Base-by-base conservation (phyloP, 768 basidiomycete species). In the Russula earlei region DNA sequence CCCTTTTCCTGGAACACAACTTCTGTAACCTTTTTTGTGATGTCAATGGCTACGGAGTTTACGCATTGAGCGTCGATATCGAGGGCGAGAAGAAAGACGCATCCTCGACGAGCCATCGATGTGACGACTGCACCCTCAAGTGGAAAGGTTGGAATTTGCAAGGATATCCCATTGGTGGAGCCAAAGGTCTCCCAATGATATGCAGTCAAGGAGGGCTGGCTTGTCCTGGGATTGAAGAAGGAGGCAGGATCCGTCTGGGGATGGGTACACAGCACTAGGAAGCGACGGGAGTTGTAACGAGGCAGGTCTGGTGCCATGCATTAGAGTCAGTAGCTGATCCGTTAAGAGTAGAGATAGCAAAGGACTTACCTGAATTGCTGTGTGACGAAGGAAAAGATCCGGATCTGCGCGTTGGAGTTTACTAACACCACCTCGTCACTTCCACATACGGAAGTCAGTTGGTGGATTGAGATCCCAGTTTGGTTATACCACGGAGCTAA, bases 161-260 rank as follows among this genome's bases (percentile, higher is more conserved):
- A 60, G 0, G 44, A 17, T 20, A 74, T 75, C 14, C 80, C 81
- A 12, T 67, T 61, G 0, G 72, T 68, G 0, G 77, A 75, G 4
- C 82, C 83, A 56, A 84, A 81, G 0, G 79, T 79, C 4, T 66
- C 68, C 77, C 76, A 81, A 59, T 83, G 83, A 56, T 76, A 81
- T 0, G 75, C 74, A 1, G 67, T 71, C 2, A 77, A 36, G 34
- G 52, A 40, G 6, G 57, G 19, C 9, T 37, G 10, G 2, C 14
- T n/a, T 4, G 24, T 54, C 31, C 6, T 22, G 25, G 2, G 59
- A 17, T 8, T 72, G 69, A 6, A 70, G 59, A 4, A 72, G 63
- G 14, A 83, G 62, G 61, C 79, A 82, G 22, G 81, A 70, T 0
- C 79, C 80, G 60, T 83, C 81, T 0, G 81, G 78, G 0, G 81